A percentile compares a stretch with the other conserved stretches of the same genome.
Evolutionary conservation across 192 early-diverging fungal genomes (phyloP).

Genomic region (Backusella psychrophila): DNA sequence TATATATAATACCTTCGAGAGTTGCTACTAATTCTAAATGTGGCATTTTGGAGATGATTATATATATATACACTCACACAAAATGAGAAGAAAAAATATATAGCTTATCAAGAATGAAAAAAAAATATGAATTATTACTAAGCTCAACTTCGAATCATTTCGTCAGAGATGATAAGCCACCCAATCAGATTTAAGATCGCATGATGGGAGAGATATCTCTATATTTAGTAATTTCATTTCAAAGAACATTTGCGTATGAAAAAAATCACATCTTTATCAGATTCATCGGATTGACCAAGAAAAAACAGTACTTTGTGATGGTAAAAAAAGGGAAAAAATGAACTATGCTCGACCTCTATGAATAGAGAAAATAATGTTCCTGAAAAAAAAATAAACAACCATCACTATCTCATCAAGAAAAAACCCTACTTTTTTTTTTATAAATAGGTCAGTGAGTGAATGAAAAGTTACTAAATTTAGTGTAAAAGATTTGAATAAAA

Average conservation of each 20-base stretch:
- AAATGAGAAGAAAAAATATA: not conserved
- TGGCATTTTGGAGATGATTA: not conserved
- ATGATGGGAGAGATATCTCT: not conserved
- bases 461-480: conserved; percentile 1
- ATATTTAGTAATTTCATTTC: no score
- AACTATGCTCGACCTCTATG: no score
- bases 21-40: conserved; percentile 18
- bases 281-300: no score
- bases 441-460: not conserved
- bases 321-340: no score
- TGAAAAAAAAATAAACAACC: not conserved
- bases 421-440: not conserved
- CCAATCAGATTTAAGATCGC: not conserved
- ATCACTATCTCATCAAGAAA: not conserved
- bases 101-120: not conserved
- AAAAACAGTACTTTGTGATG: no score
- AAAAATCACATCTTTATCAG: no score
- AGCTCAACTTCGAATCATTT: not conserved
- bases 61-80: not conserved
- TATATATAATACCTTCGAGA: conserved; percentile 8
- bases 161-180: conserved; percentile 17
- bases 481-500: not conserved
- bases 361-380: not conserved
- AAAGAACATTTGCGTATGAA: no score
- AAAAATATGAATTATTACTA: not conserved